A percentile compares a stretch with the other conserved stretches of the same genome.
phyloP scores from a whole-genome alignment of 495 filamentous ascomycete species.

The Penicillium salamii region DNA sequence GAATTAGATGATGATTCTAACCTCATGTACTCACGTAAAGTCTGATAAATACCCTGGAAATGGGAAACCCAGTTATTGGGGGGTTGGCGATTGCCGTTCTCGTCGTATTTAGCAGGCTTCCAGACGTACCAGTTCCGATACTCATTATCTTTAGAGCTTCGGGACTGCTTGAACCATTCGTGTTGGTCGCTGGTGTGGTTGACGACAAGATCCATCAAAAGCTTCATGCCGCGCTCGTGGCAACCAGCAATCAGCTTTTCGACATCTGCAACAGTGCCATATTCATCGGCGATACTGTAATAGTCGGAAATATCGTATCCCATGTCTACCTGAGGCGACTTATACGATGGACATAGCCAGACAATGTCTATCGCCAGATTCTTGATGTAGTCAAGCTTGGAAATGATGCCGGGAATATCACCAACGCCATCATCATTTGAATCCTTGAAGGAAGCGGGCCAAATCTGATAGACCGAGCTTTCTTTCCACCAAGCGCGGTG shows the following conservation, averaged over 20 bases:
- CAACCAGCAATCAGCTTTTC: conserved; percentile 58
- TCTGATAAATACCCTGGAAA: conserved; percentile 47
- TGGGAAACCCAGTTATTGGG: conserved; percentile 69
- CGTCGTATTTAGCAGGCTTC: conserved; percentile 57
- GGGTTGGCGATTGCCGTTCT: conserved; percentile 57
- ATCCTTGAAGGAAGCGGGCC: conserved; percentile 64
- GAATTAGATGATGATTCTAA: neutral
- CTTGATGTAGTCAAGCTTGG: conserved; percentile 63
- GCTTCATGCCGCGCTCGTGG: conserved; percentile 59
- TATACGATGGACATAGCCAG: conserved; percentile 68
- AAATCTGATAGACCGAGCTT: conserved; percentile 65
- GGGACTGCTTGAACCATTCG: conserved; percentile 69
- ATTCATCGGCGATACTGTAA: conserved; percentile 56
- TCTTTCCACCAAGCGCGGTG: conserved; percentile 56
- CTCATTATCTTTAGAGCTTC: conserved; percentile 53
- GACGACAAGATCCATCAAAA: conserved; percentile 72
- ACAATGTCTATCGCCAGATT: conserved; percentile 62
- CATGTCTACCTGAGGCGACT: conserved; percentile 62
- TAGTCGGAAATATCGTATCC: conserved; percentile 71
- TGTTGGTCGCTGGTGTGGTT: conserved; percentile 82
- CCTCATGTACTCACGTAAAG: too few relatives aligned
- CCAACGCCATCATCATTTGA: conserved; percentile 66
- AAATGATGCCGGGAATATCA: conserved; percentile 64
- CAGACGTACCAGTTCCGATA: conserved; percentile 76
- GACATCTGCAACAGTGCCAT: conserved; percentile 62